A percentile compares a stretch with the other conserved stretches of the same genome.
Evolutionary conservation across 148 eudicot species (phyloP).

Genomic region (Silene uniflora): DNA sequence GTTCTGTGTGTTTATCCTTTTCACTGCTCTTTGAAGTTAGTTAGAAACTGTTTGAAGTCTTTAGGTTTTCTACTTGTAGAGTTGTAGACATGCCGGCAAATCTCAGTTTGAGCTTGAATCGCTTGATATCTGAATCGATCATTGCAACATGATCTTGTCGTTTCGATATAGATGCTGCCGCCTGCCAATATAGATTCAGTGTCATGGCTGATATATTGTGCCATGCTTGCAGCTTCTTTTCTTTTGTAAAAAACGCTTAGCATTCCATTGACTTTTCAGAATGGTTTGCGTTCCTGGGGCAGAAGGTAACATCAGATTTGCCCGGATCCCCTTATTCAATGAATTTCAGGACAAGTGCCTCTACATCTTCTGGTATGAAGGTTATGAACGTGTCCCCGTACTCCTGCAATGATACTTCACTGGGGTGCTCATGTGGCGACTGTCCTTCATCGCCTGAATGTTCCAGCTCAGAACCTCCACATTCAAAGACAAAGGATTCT

Average conservation of each 20-base stretch:
- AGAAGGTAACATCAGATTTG: slow-evolving; percentile 46
- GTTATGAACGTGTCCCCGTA: slow-evolving; percentile 59
- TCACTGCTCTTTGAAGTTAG: neutral
- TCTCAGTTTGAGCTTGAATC: neutral
- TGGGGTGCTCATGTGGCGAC: slow-evolving; percentile 84
- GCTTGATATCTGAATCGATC: neutral
- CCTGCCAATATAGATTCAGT: neutral
- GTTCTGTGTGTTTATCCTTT: neutral
- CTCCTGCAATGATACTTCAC: slow-evolving; percentile 64
- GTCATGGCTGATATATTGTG: neutral
- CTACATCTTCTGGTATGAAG: slow-evolving; percentile 48
- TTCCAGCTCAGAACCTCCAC: slow-evolving; percentile 58
- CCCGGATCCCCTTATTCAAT: slow-evolving; percentile 83
- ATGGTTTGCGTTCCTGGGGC: slow-evolving; percentile 68
- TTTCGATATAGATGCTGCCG: neutral
- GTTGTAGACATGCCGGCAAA: neutral
- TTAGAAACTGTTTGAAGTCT: neutral
- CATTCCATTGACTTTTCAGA: slow-evolving; percentile 35
- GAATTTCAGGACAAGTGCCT: slow-evolving; percentile 43
- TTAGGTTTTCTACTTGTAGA: neutral
- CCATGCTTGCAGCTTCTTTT: neutral
- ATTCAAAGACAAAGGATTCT: slow-evolving; percentile 42
- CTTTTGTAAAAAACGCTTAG: neutral
- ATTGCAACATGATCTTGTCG: neutral
- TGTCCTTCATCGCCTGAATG: slow-evolving; percentile 61